Conservation (phyloP, 2,329 filamentous ascomycete species). For the Colletotrichum gloeosporioides region DNA sequence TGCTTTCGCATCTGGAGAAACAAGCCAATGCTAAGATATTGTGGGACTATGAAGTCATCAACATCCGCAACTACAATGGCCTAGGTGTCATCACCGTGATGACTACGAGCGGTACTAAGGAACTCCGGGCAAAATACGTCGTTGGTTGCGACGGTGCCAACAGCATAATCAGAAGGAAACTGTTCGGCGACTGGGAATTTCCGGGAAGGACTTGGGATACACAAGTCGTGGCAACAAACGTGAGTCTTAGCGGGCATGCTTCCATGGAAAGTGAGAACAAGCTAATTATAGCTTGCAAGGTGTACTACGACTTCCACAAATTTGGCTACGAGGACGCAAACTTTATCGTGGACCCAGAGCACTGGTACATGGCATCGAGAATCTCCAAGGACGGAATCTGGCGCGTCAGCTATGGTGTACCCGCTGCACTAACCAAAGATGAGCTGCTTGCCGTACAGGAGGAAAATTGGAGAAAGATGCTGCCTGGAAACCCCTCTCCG, state of each 20-base stretch:
- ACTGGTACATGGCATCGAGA: background rate
- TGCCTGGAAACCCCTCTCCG: background rate
- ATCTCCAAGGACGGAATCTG: background rate
- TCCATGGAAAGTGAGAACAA: background rate
- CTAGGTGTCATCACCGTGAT: background rate
- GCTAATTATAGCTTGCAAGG: background rate
- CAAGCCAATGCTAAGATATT: background rate
- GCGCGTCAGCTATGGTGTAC: background rate
- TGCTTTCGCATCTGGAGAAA: background rate
- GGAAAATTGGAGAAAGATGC: background rate
- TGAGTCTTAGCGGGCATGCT: background rate
- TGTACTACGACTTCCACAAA: background rate
- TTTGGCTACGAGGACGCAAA: background rate
- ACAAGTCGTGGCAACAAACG: background rate
- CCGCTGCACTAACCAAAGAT: background rate
- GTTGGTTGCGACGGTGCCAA: background rate
- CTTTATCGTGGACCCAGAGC: background rate
- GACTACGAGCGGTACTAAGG: background rate
- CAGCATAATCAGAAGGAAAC: background rate
- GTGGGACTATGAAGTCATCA: background rate
- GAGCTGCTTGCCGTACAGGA: background rate
- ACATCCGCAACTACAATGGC: background rate
- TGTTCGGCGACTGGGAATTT: background rate
- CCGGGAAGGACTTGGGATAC: background rate
- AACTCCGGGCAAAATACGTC: background rate